These are phyloP conservation scores for Talaromyces wortmannii DNA, from an alignment of 495 filamentous ascomycete genomes.

Conservation along the genomic window DNA sequence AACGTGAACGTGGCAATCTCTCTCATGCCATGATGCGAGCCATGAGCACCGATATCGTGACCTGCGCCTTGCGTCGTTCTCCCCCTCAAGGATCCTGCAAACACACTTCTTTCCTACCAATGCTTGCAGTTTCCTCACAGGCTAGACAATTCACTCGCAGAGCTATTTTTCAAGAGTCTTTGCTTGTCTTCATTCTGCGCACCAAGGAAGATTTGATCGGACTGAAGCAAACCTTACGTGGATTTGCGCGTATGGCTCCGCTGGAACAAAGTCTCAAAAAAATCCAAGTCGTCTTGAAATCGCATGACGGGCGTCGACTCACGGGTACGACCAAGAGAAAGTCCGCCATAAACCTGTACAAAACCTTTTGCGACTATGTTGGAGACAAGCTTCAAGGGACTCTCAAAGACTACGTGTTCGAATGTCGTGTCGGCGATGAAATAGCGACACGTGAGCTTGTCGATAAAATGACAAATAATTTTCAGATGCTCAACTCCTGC, in stretches of 20 bases:
- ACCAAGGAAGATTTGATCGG: background rate
- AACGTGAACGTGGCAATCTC: background rate
- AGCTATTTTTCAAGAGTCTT: background rate
- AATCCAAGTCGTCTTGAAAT: constrained; percentile 16
- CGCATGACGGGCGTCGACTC: constrained; percentile 9
- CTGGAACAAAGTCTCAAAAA: constrained; percentile 8
- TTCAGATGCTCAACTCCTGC: constrained; percentile 12
- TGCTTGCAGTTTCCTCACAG: background rate
- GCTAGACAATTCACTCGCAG: background rate
- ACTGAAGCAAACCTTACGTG: background rate
- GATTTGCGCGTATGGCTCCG: constrained; percentile 7
- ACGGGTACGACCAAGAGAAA: constrained; percentile 5
- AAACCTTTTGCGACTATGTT: constrained; percentile 11
- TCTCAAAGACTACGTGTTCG: constrained; percentile 14
- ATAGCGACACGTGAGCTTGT: constrained; percentile 11
- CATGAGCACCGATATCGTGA: background rate
- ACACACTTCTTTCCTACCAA: background rate
- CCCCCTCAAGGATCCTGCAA: background rate
- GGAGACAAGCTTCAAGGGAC: constrained; percentile 7
- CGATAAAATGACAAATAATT: constrained; percentile 7
- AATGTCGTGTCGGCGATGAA: constrained; percentile 13
- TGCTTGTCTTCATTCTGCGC: background rate
- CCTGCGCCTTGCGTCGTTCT: background rate
- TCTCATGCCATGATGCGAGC: background rate
- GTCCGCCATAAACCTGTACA: constrained; percentile 9